phyloP scores from a whole-genome alignment of 148 eudicot species.

The Cornus kousa region DNA sequence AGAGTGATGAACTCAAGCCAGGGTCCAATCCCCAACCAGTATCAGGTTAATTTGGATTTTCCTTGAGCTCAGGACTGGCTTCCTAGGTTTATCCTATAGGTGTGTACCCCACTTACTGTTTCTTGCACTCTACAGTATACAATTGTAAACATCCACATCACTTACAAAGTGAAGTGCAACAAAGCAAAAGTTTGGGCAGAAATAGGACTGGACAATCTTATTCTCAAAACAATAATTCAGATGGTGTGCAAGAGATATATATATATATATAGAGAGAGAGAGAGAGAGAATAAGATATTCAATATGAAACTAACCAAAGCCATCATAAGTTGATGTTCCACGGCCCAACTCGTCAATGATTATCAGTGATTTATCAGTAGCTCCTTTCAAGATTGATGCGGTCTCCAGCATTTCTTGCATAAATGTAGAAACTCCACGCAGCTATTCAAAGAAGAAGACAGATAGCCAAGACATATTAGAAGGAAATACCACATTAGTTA shows the following conservation, averaged over 20 bases:
- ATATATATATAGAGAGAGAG: neutral
- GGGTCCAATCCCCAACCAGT: too few species aligned
- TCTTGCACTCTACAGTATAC: neutral
- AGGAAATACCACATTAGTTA: neutral
- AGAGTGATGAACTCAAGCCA: too few species aligned
- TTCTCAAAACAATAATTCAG: neutral
- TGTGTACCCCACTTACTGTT: neutral
- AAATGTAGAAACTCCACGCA: constrained; percentile 97
- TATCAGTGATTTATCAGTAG: constrained; percentile 82
- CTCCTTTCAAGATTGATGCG: constrained; percentile 96
- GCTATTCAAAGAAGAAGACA: constrained; percentile 33
- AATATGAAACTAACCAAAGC: constrained; percentile 74
- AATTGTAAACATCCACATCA: neutral
- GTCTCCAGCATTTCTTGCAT: constrained; percentile 99
- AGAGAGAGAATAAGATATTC: constrained; percentile 1
- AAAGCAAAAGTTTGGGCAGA: neutral
- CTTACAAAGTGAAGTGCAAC: neutral
- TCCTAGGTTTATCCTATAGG: neutral
- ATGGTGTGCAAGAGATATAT: neutral
- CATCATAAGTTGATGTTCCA: constrained; percentile 99
- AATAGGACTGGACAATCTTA: neutral
- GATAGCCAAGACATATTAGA: neutral
- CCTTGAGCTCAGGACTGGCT: neutral
- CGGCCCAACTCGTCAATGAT: constrained; percentile 99
- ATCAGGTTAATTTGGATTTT: neutral